Base-by-base conservation (phyloP, 345 rosid genomes). In the sweet orange (Citrus sinensis) region DNA sequence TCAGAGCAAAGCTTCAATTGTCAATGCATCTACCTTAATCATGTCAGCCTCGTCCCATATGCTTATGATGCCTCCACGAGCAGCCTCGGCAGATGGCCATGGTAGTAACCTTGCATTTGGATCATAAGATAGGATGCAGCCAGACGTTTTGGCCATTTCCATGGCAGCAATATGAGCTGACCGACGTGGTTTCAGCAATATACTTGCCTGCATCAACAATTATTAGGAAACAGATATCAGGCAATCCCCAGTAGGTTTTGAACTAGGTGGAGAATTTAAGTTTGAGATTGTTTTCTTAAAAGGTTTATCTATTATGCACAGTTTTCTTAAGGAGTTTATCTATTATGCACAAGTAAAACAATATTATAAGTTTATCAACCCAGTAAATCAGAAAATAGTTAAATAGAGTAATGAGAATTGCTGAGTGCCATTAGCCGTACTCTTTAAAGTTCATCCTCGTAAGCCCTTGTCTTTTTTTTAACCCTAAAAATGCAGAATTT, bases 41-140 rank as follows among this genome's bases (percentile, higher is more conserved):
- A 92, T 40, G 39, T 91, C 92, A 77, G 93, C 90, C 67, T 88
- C 71, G 20, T 87, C 83, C 92, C 95, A 92, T 42, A 91, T 87
- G 75, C 91, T 84, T 91, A 88, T 84, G 76, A 91, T 87, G 74
- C 86, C 89, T 68, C 82, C 78, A 79, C 75, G 20, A 73, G 93
- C 93, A 82, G 84, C 88, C 79, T 91, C 90, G 2, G 88, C 69
- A 0, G 95, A 89, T 32, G 91, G 84, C 92, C 93, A 88, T 35
- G 87, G 85, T 34, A 91, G 84, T 80, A 91, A 80, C 76, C 92
- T 83, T 24, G 86, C 77, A 82, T 90, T 90, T 11, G 91, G 93
- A 66, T 91, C 95, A 51, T 90, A 90, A 37, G 95, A 92, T 46
- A 91, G 89, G 56, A 87, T 83, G 81, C 88, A 73, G 70, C 95